Evolutionary conservation across 345 rosid species (phyloP).

Genomic region (Atalantia buxifolia): DNA sequence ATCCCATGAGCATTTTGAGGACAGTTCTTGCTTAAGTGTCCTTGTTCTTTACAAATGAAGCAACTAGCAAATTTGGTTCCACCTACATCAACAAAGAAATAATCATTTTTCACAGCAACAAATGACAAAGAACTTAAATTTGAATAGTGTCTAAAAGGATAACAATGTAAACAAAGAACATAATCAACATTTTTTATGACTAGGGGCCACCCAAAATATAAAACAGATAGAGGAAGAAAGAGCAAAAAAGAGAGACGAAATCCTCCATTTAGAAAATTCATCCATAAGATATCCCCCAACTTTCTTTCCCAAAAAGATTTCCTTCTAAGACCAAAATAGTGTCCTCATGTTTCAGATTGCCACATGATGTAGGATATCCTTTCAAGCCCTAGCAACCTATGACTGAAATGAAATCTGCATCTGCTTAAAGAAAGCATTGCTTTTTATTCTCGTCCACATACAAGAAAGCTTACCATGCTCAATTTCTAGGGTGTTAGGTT

Average conservation of each 20-base stretch:
- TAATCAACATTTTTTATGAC: not conserved
- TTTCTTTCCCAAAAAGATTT: no score
- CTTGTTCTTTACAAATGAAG: slow-evolving; percentile 75
- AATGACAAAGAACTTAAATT: not conserved
- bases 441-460: not conserved
- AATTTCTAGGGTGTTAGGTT: not conserved
- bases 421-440: not conserved
- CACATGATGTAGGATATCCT: not conserved
- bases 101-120: slow-evolving; percentile 5
- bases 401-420: not conserved
- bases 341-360: no score
- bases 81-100: slow-evolving; percentile 39
- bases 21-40: slow-evolving; percentile 92
- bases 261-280: not conserved
- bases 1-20: slow-evolving; percentile 80
- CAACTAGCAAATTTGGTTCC: slow-evolving; percentile 89
- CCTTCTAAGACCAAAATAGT: not conserved
- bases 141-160: not conserved
- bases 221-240: not conserved
- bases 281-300: not conserved
- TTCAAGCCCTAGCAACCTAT: not conserved
- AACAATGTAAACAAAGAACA: not conserved
- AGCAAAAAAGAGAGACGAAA: not conserved
- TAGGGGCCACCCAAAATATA: not conserved
- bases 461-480: not conserved